phyloP scores from a whole-genome alignment of 2,329 filamentous ascomycete species.

The Scedosporium minutisporum region DNA sequence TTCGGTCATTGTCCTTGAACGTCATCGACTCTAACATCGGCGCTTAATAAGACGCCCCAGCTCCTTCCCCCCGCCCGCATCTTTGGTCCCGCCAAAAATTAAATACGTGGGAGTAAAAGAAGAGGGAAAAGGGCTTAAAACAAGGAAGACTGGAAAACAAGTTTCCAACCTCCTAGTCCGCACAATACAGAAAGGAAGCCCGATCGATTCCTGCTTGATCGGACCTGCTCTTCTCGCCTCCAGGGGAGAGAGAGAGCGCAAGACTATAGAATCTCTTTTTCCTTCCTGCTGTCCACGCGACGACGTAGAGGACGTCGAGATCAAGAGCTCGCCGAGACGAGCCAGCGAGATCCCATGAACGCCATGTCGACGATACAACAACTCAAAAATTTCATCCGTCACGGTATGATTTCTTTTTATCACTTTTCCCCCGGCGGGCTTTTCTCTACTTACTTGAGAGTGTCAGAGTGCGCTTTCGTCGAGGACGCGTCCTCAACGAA shows the following conservation, averaged over 20 bases:
- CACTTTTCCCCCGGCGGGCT: background rate
- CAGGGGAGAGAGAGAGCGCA: background rate
- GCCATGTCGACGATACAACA: constrained; percentile 75
- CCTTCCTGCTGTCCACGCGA: no score
- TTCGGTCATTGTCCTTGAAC: background rate
- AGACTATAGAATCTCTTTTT: background rate
- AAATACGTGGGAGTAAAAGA: background rate
- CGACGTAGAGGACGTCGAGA: background rate
- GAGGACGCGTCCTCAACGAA: background rate
- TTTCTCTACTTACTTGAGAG: background rate
- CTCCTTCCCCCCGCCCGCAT: background rate
- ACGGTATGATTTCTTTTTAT: constrained; percentile 44
- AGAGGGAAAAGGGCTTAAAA: background rate
- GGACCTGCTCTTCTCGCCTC: background rate
- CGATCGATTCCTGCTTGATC: background rate
- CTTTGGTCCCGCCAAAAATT: background rate
- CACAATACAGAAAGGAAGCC: background rate
- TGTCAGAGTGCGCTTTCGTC: background rate
- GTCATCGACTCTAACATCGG: background rate
- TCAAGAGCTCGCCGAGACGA: background rate
- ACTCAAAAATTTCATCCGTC: constrained; percentile 95
- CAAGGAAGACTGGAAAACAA: background rate
- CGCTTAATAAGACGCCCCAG: background rate
- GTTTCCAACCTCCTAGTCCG: background rate
- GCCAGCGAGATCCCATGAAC: constrained; percentile 4